phyloP scores from a whole-genome alignment of 2,329 filamentous ascomycete species.

The Zasmidium angulare region DNA sequence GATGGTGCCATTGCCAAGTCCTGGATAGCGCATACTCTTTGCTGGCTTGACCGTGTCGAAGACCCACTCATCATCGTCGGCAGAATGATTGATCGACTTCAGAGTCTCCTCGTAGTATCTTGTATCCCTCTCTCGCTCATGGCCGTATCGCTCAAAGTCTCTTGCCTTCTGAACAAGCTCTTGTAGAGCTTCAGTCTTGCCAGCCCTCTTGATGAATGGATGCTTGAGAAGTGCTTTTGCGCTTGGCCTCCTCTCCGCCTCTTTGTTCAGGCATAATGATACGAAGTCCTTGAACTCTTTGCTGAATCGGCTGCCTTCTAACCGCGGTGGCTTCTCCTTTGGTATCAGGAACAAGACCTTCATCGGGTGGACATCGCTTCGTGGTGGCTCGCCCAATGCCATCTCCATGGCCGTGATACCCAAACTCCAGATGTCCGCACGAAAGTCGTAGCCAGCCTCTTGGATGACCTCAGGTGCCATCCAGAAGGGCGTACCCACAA shows the following conservation, averaged over 20 bases:
- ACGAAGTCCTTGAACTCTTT: conserved; percentile 92
- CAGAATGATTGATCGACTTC: conserved; percentile 45
- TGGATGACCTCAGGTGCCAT: conserved; percentile 96
- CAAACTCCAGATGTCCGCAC: conserved; percentile 90
- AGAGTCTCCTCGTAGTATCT: conserved; percentile 95
- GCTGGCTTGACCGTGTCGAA: conserved; percentile 83
- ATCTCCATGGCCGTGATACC: conserved; percentile 91
- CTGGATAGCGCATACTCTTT: conserved; percentile 58
- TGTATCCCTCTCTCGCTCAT: conserved; percentile 48
- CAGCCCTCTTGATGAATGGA: conserved; percentile 81
- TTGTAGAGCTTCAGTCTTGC: conserved; percentile 82
- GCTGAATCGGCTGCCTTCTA: conserved; percentile 66
- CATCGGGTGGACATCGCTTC: conserved; percentile 85
- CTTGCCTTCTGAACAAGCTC: conserved; percentile 83
- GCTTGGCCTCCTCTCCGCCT: conserved; percentile 78
- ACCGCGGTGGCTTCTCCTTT: conserved; percentile 77
- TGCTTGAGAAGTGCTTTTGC: conserved; percentile 87
- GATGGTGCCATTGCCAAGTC: conserved; percentile 48
- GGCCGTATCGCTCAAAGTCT: conserved; percentile 66
- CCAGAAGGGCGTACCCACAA: conserved; percentile 96
- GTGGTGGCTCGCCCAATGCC: conserved; percentile 83
- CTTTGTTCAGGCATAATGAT: conserved; percentile 85
- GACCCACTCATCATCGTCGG: conserved; percentile 84
- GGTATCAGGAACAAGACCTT: conserved; percentile 90
- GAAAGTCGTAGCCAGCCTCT: conserved; percentile 80